Conservation (phyloP, 371 early-diverging fungal genomes). For the Nosema granulosis region DNA sequence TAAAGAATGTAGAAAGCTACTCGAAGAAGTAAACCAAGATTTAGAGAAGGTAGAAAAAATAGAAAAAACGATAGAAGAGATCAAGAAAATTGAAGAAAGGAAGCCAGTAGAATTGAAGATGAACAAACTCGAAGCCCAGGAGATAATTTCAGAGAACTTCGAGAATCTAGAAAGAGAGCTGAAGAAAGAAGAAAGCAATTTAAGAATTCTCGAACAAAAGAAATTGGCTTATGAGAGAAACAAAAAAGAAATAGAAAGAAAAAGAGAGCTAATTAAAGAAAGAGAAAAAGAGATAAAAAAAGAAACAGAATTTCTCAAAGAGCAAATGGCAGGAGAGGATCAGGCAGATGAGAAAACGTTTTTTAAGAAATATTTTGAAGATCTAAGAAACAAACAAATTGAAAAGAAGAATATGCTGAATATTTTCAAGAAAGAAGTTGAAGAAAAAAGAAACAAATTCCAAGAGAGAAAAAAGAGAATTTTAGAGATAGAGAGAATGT, state of each 20-base stretch:
- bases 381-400: slow-evolving; percentile 29
- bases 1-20: neutral
- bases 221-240: too few relatives aligned
- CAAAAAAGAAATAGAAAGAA: too few relatives aligned
- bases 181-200: too few relatives aligned
- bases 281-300: too few relatives aligned
- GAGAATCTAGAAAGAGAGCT: too few relatives aligned
- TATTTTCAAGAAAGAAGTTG: neutral
- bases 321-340: too few relatives aligned
- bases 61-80: slow-evolving; percentile 71
- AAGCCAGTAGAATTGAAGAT: slow-evolving; percentile 6
- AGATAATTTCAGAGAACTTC: slow-evolving; percentile 37
- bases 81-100: slow-evolving; percentile 4
- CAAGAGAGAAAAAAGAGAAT: slow-evolving; percentile 3
- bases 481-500: neutral
- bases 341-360: too few relatives aligned
- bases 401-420: neutral
- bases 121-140: slow-evolving; percentile 14
- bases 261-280: too few relatives aligned
- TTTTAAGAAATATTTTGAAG: too few relatives aligned
- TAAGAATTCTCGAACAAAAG: too few relatives aligned
- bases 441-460: too few relatives aligned
- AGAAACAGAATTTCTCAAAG: too few relatives aligned
- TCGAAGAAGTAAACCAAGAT: slow-evolving; percentile 15
- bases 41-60: slow-evolving; percentile 68